Conservation (phyloP, 495 filamentous ascomycete species). For the Trichoderma erinaceum region DNA sequence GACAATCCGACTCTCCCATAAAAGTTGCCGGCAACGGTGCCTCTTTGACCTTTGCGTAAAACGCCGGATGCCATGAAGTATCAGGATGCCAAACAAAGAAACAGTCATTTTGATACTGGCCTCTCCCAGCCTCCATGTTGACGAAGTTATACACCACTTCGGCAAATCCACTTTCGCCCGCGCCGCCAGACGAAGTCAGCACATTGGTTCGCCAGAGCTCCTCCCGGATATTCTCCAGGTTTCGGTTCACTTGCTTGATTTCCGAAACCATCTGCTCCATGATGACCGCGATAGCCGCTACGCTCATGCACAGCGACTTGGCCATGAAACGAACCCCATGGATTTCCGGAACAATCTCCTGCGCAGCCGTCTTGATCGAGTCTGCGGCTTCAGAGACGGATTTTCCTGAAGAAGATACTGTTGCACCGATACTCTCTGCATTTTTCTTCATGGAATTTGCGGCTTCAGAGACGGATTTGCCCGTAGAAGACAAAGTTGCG, state of each 20-base stretch:
- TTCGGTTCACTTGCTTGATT: neutral
- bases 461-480: neutral
- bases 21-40: neutral
- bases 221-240: neutral
- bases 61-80: neutral
- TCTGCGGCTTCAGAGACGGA: neutral
- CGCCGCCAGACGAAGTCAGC: neutral
- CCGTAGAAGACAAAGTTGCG: neutral
- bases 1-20: neutral
- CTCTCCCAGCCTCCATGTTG: neutral
- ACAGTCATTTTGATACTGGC: neutral
- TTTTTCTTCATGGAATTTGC: neutral
- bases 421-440: neutral
- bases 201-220: neutral
- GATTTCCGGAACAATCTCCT: neutral
- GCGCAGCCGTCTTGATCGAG: neutral
- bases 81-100: neutral
- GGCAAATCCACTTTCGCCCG: neutral
- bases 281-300: neutral
- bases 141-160: neutral
- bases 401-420: neutral
- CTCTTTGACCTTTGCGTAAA: neutral
- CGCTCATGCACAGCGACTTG: neutral
- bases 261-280: neutral
- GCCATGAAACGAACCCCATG: neutral